Percentiles rank a stretch among this genome's conserved stretches.
Evolutionary conservation across 2,329 filamentous ascomycete genomes (phyloP).

Genomic region (Ploettnerulaceae sp.): DNA sequence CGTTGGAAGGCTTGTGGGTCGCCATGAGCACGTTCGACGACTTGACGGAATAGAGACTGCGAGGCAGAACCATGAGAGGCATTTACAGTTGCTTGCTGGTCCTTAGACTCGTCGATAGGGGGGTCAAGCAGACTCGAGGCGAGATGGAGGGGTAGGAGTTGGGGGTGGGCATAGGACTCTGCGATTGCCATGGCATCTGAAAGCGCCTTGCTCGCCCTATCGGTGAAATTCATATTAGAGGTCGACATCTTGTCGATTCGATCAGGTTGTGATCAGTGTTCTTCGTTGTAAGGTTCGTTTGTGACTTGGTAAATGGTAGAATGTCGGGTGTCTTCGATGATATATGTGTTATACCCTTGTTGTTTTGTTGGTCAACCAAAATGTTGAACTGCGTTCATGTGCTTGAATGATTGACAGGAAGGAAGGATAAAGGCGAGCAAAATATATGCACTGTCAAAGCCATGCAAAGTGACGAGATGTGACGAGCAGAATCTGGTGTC

Average conservation of each 20-base stretch:
- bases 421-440: neutral
- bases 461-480: constrained; percentile 3
- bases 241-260: constrained; percentile 51
- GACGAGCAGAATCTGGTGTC: constrained; percentile 10
- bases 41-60: constrained; percentile 85
- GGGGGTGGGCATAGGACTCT: constrained; percentile 84
- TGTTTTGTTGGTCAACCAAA: neutral
- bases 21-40: constrained; percentile 88
- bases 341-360: too few relatives aligned
- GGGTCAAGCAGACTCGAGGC: constrained; percentile 77
- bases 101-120: constrained; percentile 69
- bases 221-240: constrained; percentile 84
- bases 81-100: constrained; percentile 66
- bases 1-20: constrained; percentile 86
- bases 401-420: neutral
- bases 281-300: neutral
- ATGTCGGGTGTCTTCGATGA: neutral
- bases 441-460: neutral
- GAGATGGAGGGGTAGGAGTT: constrained; percentile 85
- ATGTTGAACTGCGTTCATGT: neutral
- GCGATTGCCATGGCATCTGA: constrained; percentile 84
- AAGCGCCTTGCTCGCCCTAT: constrained; percentile 84
- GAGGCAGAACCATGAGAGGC: constrained; percentile 55
- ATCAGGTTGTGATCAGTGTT: constrained; percentile 26
- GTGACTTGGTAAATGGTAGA: constrained; percentile 8